Evolutionary conservation across 768 basidiomycete genomes (phyloP), one percentile per base, ranked within the genome.

Genomic region (Mycena maculata): DNA sequence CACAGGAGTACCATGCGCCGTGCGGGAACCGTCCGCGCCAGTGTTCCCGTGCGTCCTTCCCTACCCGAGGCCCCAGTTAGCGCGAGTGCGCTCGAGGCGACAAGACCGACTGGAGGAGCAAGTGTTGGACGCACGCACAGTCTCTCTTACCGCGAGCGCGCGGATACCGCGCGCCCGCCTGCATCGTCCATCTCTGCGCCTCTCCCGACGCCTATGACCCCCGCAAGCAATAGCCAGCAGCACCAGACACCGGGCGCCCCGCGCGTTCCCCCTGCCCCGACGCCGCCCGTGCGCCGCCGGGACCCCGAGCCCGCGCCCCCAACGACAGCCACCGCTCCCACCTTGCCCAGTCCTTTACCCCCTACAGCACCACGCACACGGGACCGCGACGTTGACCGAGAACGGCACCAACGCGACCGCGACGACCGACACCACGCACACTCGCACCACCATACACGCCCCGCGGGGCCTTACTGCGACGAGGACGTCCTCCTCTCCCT

Each of bases 401-500:
- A 77, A 53, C 75, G 78, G 65, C 71, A 76, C 57, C 71, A 79
- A n/a, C n/a, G n/a, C n/a, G 52, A 22, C 75, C 67, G 33, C 33
- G 33, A 36, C 8, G 33, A 36, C 57, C 75, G 77, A 67, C 70
- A 75, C 57, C 70, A 79, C 55, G 9, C 75, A 65, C 76, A 79
- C 56, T 44, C 77, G 78, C 63, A 74, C 73, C 49, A 70, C 73
- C 60, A 42, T 70, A 9, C 79, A 78, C 23, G 76, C 44, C 65
- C 56, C 12, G 64, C 80, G 0, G 92, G 92, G 0, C 93, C 92
- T 0, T 98, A 96, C 79, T 87, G 94, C 28, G 96, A 99, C 75
- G 97, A 99, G 73, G 96, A 98, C 68, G 94, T 99, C 0, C 82
- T 99, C 2, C 87, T 96, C 11, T 89, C 92, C 22, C 81, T 99